These are phyloP conservation scores for Rhododendron ferrugineum DNA, from an alignment of 148 eudicot species.

Conservation along the genomic window DNA sequence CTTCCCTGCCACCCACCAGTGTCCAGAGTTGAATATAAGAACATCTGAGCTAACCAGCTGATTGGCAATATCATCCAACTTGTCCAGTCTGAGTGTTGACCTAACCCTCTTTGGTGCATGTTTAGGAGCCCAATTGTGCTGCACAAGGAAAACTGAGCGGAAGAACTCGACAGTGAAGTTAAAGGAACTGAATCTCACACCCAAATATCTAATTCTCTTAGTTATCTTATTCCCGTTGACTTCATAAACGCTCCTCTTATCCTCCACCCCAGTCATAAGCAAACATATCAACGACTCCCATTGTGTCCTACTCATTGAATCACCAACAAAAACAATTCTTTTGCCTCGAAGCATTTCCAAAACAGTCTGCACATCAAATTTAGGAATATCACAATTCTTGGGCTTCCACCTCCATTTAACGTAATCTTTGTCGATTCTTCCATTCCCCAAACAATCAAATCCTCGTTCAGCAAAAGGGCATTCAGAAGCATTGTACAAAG, in stretches of 20 bases:
- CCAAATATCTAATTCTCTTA: constrained; percentile 60
- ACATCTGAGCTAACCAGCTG: constrained; percentile 79
- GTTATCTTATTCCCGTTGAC: constrained; percentile 67
- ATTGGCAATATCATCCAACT: constrained; percentile 59
- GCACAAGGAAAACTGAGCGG: constrained; percentile 70
- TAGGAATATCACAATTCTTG: constrained; percentile 58
- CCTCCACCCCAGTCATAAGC: constrained; percentile 82
- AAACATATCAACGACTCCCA: constrained; percentile 97
- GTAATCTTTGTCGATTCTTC: constrained; percentile 59
- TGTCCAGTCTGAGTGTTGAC: constrained; percentile 59
- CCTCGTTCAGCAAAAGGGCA: constrained; percentile 83
- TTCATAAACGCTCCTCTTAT: constrained; percentile 72
- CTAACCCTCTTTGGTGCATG: constrained; percentile 75
- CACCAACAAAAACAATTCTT: constrained; percentile 84
- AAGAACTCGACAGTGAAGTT: constrained; percentile 73
- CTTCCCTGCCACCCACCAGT: constrained; percentile 92
- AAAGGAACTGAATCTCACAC: constrained; percentile 64
- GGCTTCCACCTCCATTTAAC: constrained; percentile 94
- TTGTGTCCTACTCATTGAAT: constrained; percentile 88
- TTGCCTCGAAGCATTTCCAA: constrained; percentile 63
- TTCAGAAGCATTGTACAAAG: constrained; percentile 73
- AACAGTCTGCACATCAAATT: constrained; percentile 38
- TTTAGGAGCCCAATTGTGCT: constrained; percentile 48
- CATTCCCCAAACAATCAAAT: constrained; percentile 79
- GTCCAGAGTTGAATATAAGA: constrained; percentile 81